Conservation (phyloP, 2,329 filamentous ascomycete species). For the Pezicula radicicola region DNA sequence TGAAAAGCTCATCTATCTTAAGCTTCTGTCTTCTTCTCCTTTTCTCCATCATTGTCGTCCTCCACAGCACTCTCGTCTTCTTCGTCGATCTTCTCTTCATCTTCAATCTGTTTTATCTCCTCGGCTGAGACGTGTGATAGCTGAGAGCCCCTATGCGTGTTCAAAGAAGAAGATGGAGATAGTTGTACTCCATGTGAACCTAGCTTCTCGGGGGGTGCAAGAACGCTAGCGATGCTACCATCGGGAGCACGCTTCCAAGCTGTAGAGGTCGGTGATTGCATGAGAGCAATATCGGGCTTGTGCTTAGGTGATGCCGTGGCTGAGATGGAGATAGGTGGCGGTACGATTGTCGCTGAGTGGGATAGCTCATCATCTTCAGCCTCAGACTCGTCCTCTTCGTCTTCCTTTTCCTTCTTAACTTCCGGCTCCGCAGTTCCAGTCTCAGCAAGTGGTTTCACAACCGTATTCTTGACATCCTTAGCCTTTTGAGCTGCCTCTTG, state of each 20-base stretch:
- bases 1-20: too few species aligned
- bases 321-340: constrained; percentile 8
- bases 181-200: constrained; percentile 3
- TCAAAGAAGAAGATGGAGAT: constrained; percentile 17
- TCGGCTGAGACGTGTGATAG: constrained; percentile 18
- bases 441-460: constrained; percentile 13
- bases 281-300: constrained; percentile 7
- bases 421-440: constrained; percentile 16
- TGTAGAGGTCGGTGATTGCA: constrained; percentile 27
- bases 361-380: background rate
- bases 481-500: constrained; percentile 65
- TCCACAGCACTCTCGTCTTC: constrained; percentile 24
- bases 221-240: background rate
- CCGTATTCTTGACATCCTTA: constrained; percentile 51
- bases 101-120: constrained; percentile 25
- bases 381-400: background rate
- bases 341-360: constrained; percentile 8
- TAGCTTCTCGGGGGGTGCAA: constrained; percentile 7
- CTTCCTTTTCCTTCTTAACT: background rate
- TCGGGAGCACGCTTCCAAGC: constrained; percentile 21
- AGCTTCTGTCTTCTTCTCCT: constrained; percentile 21
- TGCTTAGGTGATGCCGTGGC: background rate
- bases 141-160: constrained; percentile 19
- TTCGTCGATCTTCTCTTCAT: constrained; percentile 23
- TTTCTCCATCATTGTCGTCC: background rate